Evolutionary conservation across 2,329 filamentous ascomycete species (phyloP), one percentile per base, ranked within the genome.

Genomic region (Paraphaeosphaeria sporulosa): DNA sequence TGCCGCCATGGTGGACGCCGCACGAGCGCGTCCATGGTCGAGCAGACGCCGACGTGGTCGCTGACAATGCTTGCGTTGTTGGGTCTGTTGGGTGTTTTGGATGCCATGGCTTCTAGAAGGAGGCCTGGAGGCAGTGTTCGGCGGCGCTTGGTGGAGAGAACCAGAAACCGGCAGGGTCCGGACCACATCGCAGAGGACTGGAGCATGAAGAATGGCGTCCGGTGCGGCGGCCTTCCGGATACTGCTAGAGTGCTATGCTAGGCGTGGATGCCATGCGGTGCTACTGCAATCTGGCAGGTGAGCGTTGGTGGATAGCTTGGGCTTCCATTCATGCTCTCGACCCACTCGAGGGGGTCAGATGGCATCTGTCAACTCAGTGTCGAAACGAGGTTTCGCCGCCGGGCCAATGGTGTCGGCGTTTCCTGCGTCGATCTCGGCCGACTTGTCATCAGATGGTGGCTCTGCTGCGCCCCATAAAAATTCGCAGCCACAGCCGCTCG

Each of bases 401-500:
- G 12, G 21, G 51, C 62, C 63, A 67, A 63, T 63, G 12, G 43
- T 38, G 21, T 8, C 23, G 25, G 36, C 32, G 42, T 19, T 9
- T 40, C 36, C 54, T 30, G 36, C 12, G 50, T 43, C 50, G 36
- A 53, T 53, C 30, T 32, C 50, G 47, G 47, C 47, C 25, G 49
- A 27, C 49, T 27, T 42, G 50, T 43, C 38, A 21, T 32, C 51
- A 44, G 50, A 53, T 42, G 27, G 50, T 53, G 50, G 50, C 50
- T 40, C 34, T 49, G 54, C 46, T 43, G 49, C 34, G 57, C 50
- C 57, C 52, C 53, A 59, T 46, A 23, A 32, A n/a, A 42, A 42
- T 4, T 15, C 65, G 80, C 79, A 21, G 83, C 85, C 49, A 80
- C 85, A 8, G 74, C 82, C 0, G 79, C 34, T 52, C 38, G 23